Percentiles rank a stretch among this genome's conserved stretches.
Conservation (phyloP, 768 basidiomycete genomes). For the Artomyces pyxidatus region DNA sequence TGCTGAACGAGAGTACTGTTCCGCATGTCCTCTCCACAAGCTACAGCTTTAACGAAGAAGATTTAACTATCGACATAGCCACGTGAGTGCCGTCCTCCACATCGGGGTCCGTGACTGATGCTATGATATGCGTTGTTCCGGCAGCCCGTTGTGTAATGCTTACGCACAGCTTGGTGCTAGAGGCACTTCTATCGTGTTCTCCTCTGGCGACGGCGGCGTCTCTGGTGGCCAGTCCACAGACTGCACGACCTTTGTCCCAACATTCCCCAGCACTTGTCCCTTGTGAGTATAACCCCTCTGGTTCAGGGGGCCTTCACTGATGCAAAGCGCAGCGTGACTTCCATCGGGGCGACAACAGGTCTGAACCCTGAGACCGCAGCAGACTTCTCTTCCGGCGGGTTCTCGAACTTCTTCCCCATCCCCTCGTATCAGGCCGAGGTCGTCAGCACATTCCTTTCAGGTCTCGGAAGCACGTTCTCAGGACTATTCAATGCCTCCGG, state of each 20-base stretch:
- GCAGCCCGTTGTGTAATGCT: conserved; percentile 26
- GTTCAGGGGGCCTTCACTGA: background rate
- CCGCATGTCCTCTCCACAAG: conserved; percentile 17
- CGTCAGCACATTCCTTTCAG: conserved; percentile 31
- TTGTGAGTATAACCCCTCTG: conserved; percentile 17
- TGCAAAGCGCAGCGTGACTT: background rate
- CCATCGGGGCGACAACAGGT: background rate
- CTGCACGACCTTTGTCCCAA: conserved; percentile 26
- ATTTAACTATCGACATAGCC: background rate
- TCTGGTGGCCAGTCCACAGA: conserved; percentile 21
- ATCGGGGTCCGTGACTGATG: background rate
- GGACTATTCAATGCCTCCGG: conserved; percentile 28
- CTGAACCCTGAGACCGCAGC: conserved; percentile 16
- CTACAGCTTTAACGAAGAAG: conserved; percentile 14
- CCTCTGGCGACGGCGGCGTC: conserved; percentile 31
- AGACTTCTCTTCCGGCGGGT: conserved; percentile 21
- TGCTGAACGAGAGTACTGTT: conserved; percentile 10
- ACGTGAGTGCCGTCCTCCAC: background rate
- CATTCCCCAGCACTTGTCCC: conserved; percentile 28
- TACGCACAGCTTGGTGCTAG: conserved; percentile 29
- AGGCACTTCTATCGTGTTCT: conserved; percentile 29
- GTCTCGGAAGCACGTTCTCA: conserved; percentile 20
- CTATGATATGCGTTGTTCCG: background rate
- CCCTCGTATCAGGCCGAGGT: conserved; percentile 31
- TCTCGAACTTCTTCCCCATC: conserved; percentile 22